phyloP scores from a whole-genome alignment of 139 green algal species.

The Dunaliella primolecta region DNA sequence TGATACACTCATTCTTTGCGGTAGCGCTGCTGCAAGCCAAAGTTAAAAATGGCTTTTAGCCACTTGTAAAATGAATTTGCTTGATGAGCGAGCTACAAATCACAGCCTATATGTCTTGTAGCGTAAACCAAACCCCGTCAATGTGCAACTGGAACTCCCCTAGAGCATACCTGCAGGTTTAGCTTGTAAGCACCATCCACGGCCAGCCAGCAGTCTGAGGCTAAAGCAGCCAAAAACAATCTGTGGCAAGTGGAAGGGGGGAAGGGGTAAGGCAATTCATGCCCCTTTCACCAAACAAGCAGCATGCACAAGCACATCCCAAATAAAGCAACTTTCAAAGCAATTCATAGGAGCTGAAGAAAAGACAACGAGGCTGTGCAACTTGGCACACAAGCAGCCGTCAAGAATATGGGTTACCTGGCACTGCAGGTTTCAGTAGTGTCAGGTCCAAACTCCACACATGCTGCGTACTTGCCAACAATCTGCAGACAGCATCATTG shows the following conservation, averaged over 20 bases:
- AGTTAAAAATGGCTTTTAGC: too few species aligned
- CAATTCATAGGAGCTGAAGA: neutral
- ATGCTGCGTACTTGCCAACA: slow-evolving; percentile 17
- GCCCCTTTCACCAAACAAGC: neutral
- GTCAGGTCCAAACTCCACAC: neutral
- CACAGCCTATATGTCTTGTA: too few species aligned
- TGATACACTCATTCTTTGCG: too few species aligned
- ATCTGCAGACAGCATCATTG: too few species aligned
- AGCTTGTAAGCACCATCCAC: slow-evolving; percentile 28
- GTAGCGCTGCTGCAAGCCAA: too few species aligned
- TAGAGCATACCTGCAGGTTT: slow-evolving; percentile 21
- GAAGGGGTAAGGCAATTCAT: neutral
- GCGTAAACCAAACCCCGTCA: too few species aligned
- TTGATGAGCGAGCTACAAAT: too few species aligned
- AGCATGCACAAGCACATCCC: neutral
- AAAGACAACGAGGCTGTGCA: neutral
- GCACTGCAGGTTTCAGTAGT: neutral
- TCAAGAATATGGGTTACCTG: neutral
- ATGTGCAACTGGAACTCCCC: too few species aligned
- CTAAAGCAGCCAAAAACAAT: neutral
- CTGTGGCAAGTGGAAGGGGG: neutral
- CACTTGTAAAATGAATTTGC: too few species aligned
- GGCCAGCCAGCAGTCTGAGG: slow-evolving; percentile 24
- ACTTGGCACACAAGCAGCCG: neutral
- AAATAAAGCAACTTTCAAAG: neutral